These are phyloP conservation scores for Zymoseptoria brevis DNA, from an alignment of 2,329 filamentous ascomycete genomes.

Conservation along the genomic window DNA sequence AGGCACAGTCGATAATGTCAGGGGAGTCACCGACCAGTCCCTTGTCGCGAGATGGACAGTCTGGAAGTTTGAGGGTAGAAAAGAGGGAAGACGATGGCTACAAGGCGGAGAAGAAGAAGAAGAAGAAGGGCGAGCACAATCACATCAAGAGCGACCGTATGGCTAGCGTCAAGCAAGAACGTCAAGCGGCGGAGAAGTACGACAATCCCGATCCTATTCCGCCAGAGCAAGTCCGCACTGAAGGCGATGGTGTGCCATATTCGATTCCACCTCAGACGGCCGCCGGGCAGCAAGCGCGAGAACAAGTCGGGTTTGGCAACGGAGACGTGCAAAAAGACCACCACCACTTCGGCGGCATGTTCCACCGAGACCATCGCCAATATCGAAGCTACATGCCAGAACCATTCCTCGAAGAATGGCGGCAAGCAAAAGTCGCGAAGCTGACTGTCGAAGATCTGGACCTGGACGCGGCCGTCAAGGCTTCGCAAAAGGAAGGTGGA, in stretches of 20 bases:
- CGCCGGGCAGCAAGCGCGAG: slow-evolving; percentile 29
- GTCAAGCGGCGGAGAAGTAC: slow-evolving; percentile 28
- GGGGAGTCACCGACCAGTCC: slow-evolving; percentile 16
- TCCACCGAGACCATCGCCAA: slow-evolving; percentile 39
- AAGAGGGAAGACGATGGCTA: slow-evolving; percentile 27
- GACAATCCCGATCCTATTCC: slow-evolving; percentile 31
- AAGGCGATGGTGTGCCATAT: slow-evolving; percentile 24
- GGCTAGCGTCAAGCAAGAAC: slow-evolving; percentile 22
- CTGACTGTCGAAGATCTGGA: slow-evolving; percentile 38
- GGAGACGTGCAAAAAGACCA: slow-evolving; percentile 15
- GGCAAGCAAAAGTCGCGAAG: slow-evolving; percentile 31
- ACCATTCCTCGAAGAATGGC: slow-evolving; percentile 51
- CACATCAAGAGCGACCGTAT: slow-evolving; percentile 33
- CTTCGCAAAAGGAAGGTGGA: slow-evolving; percentile 6
- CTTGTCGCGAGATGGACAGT: slow-evolving; percentile 10
- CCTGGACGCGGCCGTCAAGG: slow-evolving; percentile 23
- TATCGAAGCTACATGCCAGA: slow-evolving; percentile 44
- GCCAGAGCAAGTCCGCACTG: slow-evolving; percentile 16
- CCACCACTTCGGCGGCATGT: slow-evolving; percentile 31
- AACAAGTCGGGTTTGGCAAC: slow-evolving; percentile 35
- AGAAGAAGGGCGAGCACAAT: slow-evolving; percentile 18
- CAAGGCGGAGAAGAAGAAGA: slow-evolving; percentile 25
- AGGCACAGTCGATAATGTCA: slow-evolving; percentile 2
- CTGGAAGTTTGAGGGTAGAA: slow-evolving; percentile 18
- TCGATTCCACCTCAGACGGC: slow-evolving; percentile 31